Conservation (phyloP, 2,329 filamentous ascomycete genomes). For the Cytospora chrysosperma region DNA sequence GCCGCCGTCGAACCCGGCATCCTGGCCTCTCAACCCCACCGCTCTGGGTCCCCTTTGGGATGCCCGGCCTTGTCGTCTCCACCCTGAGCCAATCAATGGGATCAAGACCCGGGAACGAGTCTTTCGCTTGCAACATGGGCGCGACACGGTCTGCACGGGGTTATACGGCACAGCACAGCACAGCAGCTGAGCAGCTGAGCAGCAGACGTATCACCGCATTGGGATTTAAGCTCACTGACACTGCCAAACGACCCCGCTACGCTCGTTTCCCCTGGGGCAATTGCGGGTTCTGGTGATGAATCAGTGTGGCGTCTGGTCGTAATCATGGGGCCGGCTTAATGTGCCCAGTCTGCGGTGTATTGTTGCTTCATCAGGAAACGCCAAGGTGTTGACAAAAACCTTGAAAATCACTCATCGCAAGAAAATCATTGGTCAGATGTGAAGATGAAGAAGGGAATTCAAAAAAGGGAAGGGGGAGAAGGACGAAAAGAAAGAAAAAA, state of each 20-base stretch:
- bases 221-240: background rate
- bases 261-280: background rate
- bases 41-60: no score
- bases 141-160: background rate
- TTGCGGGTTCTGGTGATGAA: background rate
- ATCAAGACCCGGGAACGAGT: background rate
- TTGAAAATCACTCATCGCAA: background rate
- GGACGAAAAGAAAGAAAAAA: background rate
- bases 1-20: background rate
- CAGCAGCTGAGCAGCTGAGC: background rate
- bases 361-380: background rate
- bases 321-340: background rate
- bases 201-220: background rate
- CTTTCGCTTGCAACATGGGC: background rate
- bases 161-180: background rate
- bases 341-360: background rate
- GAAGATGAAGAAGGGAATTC: no score
- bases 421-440: background rate
- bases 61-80: background rate
- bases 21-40: no score
- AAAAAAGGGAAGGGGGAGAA: background rate
- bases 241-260: background rate
- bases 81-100: background rate
- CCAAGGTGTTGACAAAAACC: background rate
- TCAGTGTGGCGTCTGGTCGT: background rate